These are phyloP conservation scores for Ustilago bromivora DNA, from an alignment of 1,284 basidiomycete genomes.

Conservation along the genomic window DNA sequence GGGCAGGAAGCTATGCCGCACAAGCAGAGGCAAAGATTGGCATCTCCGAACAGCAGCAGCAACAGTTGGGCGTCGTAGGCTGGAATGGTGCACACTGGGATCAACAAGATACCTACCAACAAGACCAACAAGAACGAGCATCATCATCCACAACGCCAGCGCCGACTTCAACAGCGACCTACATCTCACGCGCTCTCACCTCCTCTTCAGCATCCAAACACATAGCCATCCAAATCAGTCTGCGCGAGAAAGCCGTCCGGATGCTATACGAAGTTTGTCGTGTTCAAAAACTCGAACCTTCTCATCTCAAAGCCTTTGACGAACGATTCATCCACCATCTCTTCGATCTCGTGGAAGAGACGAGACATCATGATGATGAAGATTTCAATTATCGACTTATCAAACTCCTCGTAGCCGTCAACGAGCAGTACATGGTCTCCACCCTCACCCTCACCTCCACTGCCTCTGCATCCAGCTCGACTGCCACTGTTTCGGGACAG, in stretches of 20 bases:
- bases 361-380: constrained; percentile 87
- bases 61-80: constrained; percentile 1
- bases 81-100: constrained; percentile 31
- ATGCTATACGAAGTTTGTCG: constrained; percentile 60
- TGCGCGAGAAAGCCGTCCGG: constrained; percentile 71
- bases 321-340: constrained; percentile 88
- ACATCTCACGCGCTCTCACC: constrained; percentile 1
- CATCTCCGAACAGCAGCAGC: constrained; percentile 24
- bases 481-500: constrained; percentile 13
- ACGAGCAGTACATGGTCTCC: constrained; percentile 98
- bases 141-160: neutral
- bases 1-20: constrained; percentile 67
- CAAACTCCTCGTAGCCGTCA: constrained; percentile 76
- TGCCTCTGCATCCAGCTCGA: constrained; percentile 58
- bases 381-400: constrained; percentile 56
- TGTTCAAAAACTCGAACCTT: constrained; percentile 56
- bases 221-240: constrained; percentile 51
- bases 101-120: constrained; percentile 4
- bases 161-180: constrained; percentile 5
- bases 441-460: constrained; percentile 70
- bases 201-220: constrained; percentile 40
- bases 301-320: constrained; percentile 72
- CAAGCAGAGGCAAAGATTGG: constrained; percentile 58
- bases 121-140: neutral
- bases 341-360: constrained; percentile 93